Percentiles rank a stretch among this genome's conserved stretches.
Conservation (phyloP, 2,329 filamentous ascomycete species). For the Penicillium griseofulvum region DNA sequence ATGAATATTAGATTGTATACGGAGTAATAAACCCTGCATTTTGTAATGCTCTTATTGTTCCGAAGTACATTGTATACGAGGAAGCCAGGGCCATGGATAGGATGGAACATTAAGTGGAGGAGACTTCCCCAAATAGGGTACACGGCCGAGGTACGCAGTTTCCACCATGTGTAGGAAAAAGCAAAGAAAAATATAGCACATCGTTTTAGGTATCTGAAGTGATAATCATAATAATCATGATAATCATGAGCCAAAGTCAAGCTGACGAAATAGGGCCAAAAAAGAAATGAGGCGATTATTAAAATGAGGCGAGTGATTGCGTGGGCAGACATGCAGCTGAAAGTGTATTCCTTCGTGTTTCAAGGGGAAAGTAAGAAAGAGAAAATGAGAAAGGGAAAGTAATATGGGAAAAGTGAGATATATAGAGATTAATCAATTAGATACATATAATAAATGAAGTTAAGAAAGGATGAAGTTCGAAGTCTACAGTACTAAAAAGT, state of each 20-base stretch:
- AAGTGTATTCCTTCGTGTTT: background rate
- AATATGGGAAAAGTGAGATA: too few relatives aligned
- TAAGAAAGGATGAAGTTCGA: background rate
- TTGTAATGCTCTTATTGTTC: background rate
- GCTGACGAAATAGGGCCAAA: background rate
- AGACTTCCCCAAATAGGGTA: slow-evolving; percentile 16
- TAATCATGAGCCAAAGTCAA: background rate
- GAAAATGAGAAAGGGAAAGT: too few relatives aligned
- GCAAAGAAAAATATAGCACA: background rate
- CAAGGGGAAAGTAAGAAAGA: background rate
- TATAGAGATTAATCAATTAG: too few relatives aligned
- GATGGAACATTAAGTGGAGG: slow-evolving; percentile 16
- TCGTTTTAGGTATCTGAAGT: background rate
- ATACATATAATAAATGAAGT: background rate
- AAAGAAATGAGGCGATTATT: slow-evolving; percentile 3
- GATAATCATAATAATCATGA: background rate
- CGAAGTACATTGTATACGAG: background rate
- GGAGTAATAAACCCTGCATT: background rate
- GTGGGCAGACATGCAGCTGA: slow-evolving; percentile 3
- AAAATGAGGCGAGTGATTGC: slow-evolving; percentile 7
- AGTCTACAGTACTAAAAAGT: too few relatives aligned
- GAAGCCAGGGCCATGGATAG: background rate
- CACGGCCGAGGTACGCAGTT: slow-evolving; percentile 11
- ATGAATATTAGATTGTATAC: background rate
- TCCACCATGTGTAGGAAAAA: background rate